These are phyloP conservation scores for Phytophthora fragariae DNA, from an alignment of 352 stramenopile species.

Conservation along the genomic window DNA sequence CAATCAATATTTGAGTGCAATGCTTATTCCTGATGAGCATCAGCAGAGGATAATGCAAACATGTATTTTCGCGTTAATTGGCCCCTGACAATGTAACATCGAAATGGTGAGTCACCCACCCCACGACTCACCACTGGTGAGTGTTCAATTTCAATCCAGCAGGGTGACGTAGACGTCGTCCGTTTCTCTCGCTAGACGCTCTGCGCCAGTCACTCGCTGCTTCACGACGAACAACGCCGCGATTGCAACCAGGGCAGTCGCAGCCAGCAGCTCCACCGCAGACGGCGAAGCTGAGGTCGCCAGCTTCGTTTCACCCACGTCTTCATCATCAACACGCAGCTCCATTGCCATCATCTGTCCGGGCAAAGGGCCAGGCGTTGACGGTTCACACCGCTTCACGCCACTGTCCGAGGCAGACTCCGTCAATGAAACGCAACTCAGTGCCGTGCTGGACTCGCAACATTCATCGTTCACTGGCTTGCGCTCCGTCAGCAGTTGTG, in stretches of 20 bases:
- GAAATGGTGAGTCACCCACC: neutral
- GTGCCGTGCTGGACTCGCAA: slow-evolving; percentile 14
- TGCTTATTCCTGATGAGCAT: no score
- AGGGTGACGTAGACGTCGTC: slow-evolving; percentile 2
- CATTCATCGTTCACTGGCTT: slow-evolving; percentile 14
- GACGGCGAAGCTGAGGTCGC: neutral
- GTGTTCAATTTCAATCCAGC: neutral
- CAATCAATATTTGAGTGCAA: no score
- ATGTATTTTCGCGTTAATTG: neutral
- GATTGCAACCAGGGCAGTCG: slow-evolving; percentile 13
- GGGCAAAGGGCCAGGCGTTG: neutral
- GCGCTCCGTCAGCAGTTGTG: slow-evolving; percentile 1
- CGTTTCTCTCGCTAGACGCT: neutral
- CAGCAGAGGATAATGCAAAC: neutral
- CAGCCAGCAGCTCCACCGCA: slow-evolving; percentile 9
- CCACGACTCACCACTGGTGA: no score
- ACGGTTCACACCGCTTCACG: slow-evolving; percentile 17
- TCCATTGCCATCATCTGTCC: neutral
- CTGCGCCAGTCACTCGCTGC: neutral
- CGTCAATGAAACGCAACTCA: slow-evolving; percentile 5
- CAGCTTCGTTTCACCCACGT: neutral
- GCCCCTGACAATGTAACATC: neutral
- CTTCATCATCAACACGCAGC: slow-evolving; percentile 5
- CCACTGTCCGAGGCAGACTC: slow-evolving; percentile 3
- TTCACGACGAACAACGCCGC: slow-evolving; percentile 20